Evolutionary conservation across 2,329 filamentous ascomycete genomes (phyloP).

Genomic region (Fonsecaea nubica): DNA sequence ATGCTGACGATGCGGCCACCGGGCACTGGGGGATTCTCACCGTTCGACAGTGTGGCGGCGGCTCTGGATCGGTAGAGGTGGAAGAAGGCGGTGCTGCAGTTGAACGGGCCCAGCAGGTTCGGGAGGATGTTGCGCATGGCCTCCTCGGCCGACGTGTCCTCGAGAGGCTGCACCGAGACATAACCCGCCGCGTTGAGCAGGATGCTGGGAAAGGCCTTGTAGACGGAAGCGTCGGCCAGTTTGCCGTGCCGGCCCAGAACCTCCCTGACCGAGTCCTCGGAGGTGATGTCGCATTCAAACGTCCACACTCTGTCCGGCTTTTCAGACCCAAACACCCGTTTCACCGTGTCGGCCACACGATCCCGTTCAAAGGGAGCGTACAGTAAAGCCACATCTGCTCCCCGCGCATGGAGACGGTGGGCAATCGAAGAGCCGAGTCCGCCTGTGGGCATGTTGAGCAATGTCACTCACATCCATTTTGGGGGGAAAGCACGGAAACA

Average conservation of each 20-base stretch:
- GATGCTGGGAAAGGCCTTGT: slow-evolving; percentile 50
- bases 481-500: slow-evolving; percentile 4
- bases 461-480: background rate
- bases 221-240: slow-evolving; percentile 44
- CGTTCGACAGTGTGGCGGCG: background rate
- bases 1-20: slow-evolving; percentile 54
- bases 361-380: slow-evolving; percentile 56
- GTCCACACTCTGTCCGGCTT: slow-evolving; percentile 42
- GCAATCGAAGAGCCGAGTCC: slow-evolving; percentile 55
- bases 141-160: slow-evolving; percentile 52
- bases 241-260: slow-evolving; percentile 45
- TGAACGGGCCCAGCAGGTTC: slow-evolving; percentile 55
- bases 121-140: slow-evolving; percentile 52
- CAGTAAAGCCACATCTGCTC: slow-evolving; percentile 53
- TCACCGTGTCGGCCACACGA: slow-evolving; percentile 48
- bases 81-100: slow-evolving; percentile 56
- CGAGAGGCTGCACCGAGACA: slow-evolving; percentile 54
- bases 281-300: slow-evolving; percentile 58
- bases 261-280: slow-evolving; percentile 53
- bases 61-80: slow-evolving; percentile 45
- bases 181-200: slow-evolving; percentile 55
- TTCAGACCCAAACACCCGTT: slow-evolving; percentile 45
- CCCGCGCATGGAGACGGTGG: slow-evolving; percentile 49
- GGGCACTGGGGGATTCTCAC: slow-evolving; percentile 42
- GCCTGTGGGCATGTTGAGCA: slow-evolving; percentile 36